phyloP scores from a whole-genome alignment of 2,329 filamentous ascomycete species.

The Myriosclerotinia scirpicola region DNA sequence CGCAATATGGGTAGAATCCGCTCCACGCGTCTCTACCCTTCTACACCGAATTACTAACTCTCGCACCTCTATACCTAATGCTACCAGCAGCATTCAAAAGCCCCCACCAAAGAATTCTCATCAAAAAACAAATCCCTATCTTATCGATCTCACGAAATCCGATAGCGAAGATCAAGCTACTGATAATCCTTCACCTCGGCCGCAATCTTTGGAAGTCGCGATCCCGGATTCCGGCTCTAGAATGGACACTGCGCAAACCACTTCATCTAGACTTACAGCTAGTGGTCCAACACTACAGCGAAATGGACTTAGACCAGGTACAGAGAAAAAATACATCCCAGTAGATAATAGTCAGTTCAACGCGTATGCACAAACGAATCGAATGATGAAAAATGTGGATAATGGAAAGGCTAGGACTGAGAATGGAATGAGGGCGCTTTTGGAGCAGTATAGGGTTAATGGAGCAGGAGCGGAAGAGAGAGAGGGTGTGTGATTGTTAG shows the following conservation, averaged over 20 bases:
- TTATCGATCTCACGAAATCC: not conserved
- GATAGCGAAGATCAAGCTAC: not conserved
- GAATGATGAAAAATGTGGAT: constrained; percentile 18
- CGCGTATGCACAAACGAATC: constrained; percentile 30
- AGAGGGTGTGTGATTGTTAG: not conserved
- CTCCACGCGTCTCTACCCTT: not conserved
- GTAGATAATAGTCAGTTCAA: constrained; percentile 31
- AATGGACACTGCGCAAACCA: not conserved
- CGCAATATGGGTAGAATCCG: not conserved
- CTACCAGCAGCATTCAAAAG: not conserved
- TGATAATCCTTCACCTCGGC: too few relatives aligned
- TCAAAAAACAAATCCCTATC: not conserved
- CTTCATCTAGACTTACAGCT: not conserved
- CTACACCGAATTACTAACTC: not conserved
- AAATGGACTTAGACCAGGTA: not conserved
- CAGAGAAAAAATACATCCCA: constrained; percentile 26
- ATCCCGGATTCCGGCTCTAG: not conserved
- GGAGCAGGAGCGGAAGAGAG: not conserved
- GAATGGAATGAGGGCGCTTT: too few relatives aligned
- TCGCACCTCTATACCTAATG: not conserved
- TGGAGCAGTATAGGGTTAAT: not conserved
- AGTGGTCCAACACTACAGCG: too few relatives aligned
- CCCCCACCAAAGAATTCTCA: not conserved
- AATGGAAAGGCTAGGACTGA: not conserved
- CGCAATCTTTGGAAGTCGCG: not conserved